Evolutionary conservation across 225 moss, liverwort and hornwort species (phyloP).

Genomic region (Takakia lepidozioides): DNA sequence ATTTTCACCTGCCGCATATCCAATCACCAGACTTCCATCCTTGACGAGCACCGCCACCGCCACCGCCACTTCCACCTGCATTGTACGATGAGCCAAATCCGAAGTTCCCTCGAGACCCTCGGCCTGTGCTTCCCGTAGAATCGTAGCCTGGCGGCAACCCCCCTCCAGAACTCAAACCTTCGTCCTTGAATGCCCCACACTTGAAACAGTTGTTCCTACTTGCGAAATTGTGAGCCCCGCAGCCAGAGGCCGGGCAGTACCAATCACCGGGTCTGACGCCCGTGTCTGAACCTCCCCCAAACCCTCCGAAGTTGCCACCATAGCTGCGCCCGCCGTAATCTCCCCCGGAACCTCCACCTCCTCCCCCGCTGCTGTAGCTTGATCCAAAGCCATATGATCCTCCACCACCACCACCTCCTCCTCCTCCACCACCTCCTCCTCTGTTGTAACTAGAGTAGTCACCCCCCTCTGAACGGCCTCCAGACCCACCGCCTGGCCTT

Average conservation of each 20-base stretch:
- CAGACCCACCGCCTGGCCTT: constrained; percentile 28
- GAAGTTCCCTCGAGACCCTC: constrained; percentile 25
- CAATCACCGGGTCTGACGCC: constrained; percentile 54
- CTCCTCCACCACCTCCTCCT: constrained; percentile 14
- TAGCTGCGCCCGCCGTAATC: constrained; percentile 23
- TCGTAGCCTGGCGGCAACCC: constrained; percentile 20
- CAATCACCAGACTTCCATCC: constrained; percentile 56
- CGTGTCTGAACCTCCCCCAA: constrained; percentile 28
- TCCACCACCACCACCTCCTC: constrained; percentile 10
- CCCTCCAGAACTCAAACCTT: constrained; percentile 4
- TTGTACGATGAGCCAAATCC: constrained; percentile 22
- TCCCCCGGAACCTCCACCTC: constrained; percentile 20
- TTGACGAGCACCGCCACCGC: constrained; percentile 20
- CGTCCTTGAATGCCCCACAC: constrained; percentile 44
- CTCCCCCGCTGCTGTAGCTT: constrained; percentile 11
- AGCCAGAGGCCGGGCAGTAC: constrained; percentile 41
- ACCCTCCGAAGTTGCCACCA: constrained; percentile 28
- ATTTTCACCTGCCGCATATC: constrained; percentile 42
- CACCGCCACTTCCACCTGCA: constrained; percentile 4
- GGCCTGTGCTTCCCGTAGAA: constrained; percentile 1
- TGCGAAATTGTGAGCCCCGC: constrained; percentile 53
- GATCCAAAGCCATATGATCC: constrained; percentile 9
- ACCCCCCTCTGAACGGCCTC: constrained; percentile 10
- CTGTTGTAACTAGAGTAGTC: background rate
- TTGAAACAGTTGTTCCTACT: constrained; percentile 52